Conservation (phyloP, 2,329 filamentous ascomycete species). For the Tolypocladium guangdongense region DNA sequence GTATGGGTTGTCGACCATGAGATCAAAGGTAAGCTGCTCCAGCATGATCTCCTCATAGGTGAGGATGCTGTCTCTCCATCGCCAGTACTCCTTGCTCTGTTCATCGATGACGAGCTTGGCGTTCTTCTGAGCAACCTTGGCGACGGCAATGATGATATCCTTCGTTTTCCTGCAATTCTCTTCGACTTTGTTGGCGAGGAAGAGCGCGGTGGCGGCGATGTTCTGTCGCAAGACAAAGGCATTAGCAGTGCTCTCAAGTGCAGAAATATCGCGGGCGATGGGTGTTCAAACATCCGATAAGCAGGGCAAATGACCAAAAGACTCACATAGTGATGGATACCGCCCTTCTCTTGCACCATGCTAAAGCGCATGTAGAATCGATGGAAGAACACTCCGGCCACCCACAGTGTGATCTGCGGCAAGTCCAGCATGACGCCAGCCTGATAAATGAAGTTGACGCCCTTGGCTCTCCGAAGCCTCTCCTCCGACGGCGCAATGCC, state of each 20-base stretch:
- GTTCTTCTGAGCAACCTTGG: slow-evolving; percentile 91
- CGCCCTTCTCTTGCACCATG: slow-evolving; percentile 63
- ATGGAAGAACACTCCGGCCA: slow-evolving; percentile 90
- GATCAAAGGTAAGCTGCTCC: slow-evolving; percentile 85
- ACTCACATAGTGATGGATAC: slow-evolving; percentile 82
- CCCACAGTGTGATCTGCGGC: slow-evolving; percentile 83
- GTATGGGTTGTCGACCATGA: slow-evolving; percentile 84
- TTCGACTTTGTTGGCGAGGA: slow-evolving; percentile 93
- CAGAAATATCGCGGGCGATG: background rate
- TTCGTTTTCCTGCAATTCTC: slow-evolving; percentile 95
- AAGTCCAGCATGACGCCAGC: slow-evolving; percentile 87
- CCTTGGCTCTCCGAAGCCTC: slow-evolving; percentile 71
- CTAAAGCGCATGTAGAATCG: slow-evolving; percentile 88
- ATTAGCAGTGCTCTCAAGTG: background rate
- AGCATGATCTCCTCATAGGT: slow-evolving; percentile 88
- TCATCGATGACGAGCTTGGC: slow-evolving; percentile 83
- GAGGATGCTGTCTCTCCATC: slow-evolving; percentile 89
- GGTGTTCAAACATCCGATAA: background rate
- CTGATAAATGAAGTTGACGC: slow-evolving; percentile 93
- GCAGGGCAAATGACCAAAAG: background rate
- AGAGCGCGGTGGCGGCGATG: slow-evolving; percentile 82
- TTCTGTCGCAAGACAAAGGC: slow-evolving; percentile 35
- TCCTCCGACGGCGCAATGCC: slow-evolving; percentile 71
- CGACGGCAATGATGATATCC: slow-evolving; percentile 86
- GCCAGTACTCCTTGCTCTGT: slow-evolving; percentile 96